Conservation (phyloP, 176 grass and related monocot species). For the barley (Hordeum vulgare) region DNA sequence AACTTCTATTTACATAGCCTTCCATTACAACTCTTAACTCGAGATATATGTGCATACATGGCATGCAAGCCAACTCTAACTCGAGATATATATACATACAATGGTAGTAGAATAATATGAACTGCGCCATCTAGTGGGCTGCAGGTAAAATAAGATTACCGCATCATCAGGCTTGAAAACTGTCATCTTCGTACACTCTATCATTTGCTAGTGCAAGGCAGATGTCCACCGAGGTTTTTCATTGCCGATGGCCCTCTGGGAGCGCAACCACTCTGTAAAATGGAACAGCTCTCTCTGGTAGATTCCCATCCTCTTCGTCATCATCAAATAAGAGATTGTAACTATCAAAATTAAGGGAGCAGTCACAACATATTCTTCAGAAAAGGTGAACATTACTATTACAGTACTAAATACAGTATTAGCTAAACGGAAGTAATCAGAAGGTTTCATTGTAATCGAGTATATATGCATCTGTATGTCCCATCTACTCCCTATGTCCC, state of each 20-base stretch:
- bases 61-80: neutral
- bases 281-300: slow-evolving; percentile 75
- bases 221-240: neutral
- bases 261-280: slow-evolving; percentile 86
- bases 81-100: neutral
- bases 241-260: slow-evolving; percentile 83
- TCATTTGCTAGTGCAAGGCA: neutral
- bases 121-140: neutral
- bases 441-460: neutral
- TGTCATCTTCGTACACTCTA: neutral
- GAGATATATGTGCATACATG: too few species aligned
- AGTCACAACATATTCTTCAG: neutral
- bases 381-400: neutral
- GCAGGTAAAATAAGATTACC: neutral
- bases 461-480: neutral
- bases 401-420: neutral
- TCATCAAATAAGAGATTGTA: slow-evolving; percentile 90
- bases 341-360: slow-evolving; percentile 38
- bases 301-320: slow-evolving; percentile 88
- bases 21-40: too few species aligned
- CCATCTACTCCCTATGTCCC: too few species aligned
- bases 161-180: neutral
- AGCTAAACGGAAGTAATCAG: neutral
- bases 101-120: neutral
- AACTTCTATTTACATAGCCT: neutral